A percentile compares a stretch with the other conserved stretches of the same genome.
Evolutionary conservation across 2,329 filamentous ascomycete genomes (phyloP).

Genomic region (Penicillium rolfsii): DNA sequence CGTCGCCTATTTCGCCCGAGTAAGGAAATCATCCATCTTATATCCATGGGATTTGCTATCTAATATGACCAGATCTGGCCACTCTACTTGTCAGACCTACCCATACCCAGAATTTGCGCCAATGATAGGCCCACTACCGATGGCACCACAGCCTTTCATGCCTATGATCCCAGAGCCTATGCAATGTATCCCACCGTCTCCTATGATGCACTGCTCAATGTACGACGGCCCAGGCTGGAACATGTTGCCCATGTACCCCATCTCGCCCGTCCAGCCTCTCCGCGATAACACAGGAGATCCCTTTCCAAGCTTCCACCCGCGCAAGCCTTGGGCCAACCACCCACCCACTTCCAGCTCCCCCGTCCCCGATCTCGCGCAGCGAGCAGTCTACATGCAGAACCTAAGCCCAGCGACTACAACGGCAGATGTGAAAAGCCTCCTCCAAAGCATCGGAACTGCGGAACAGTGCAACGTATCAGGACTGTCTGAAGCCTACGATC

Average conservation of each 20-base stretch:
- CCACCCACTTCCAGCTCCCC: conserved; percentile 15
- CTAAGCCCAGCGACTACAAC: conserved; percentile 36
- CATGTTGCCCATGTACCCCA: conserved; percentile 35
- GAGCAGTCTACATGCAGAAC: conserved; percentile 35
- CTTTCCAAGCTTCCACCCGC: conserved; percentile 12
- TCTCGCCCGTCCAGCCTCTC: conserved; percentile 29
- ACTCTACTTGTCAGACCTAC: conserved; percentile 28
- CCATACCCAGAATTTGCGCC: conserved; percentile 33
- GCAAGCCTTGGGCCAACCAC: conserved; percentile 13
- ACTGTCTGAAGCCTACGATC: conserved; percentile 26
- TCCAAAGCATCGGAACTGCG: conserved; percentile 36
- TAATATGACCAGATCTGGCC: conserved; percentile 26
- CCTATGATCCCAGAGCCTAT: conserved; percentile 35
- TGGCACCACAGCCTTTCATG: conserved; percentile 31
- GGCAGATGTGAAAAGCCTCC: conserved; percentile 33
- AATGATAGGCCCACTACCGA: conserved; percentile 30
- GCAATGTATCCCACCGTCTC: conserved; percentile 34
- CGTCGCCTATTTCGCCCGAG: conserved; percentile 44
- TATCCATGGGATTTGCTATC: neutral
- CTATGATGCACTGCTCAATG: conserved; percentile 33
- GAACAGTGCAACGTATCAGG: conserved; percentile 39
- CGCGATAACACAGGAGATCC: conserved; percentile 12
- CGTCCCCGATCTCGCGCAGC: conserved; percentile 16
- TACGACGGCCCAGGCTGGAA: conserved; percentile 34
- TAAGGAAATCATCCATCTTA: conserved; percentile 27